Percentiles rank a stretch among this genome's conserved stretches.
Conservation (phyloP, 352 stramenopile genomes). For the Globisporangium uncinulatum region DNA sequence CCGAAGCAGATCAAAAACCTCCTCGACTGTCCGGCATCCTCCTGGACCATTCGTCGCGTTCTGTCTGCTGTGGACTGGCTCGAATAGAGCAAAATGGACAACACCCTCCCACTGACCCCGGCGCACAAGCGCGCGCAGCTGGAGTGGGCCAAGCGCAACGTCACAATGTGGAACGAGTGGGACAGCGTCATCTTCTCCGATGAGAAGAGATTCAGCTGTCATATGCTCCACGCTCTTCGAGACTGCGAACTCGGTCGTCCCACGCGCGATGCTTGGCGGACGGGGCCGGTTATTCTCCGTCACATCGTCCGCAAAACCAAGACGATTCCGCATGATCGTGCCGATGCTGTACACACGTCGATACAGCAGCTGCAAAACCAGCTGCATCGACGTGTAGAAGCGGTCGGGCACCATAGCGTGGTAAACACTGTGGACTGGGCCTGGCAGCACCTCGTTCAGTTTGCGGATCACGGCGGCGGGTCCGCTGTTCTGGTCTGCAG, state of each 20-base stretch:
- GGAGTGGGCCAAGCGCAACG: background rate
- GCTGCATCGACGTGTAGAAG: background rate
- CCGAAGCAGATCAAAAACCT: no score
- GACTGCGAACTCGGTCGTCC: no score
- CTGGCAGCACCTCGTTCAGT: background rate
- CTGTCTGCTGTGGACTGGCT: no score
- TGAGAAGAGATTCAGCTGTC: slow-evolving; percentile 2
- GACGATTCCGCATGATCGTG: background rate
- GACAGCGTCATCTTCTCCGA: background rate
- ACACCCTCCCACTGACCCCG: no score
- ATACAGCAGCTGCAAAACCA: background rate
- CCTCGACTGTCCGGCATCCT: no score
- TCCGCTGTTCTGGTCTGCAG: no score
- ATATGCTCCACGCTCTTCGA: no score
- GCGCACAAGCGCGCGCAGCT: background rate
- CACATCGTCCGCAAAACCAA: background rate
- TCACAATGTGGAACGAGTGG: background rate
- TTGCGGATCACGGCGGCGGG: no score
- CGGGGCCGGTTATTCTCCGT: background rate
- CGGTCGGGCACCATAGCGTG: background rate
- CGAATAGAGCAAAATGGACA: no score
- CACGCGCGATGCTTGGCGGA: background rate
- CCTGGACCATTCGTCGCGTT: no score
- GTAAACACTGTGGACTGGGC: background rate
- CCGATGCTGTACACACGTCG: slow-evolving; percentile 2